Base-by-base conservation (phyloP, 2,329 filamentous ascomycete species). In the Cordyceps militaris region DNA sequence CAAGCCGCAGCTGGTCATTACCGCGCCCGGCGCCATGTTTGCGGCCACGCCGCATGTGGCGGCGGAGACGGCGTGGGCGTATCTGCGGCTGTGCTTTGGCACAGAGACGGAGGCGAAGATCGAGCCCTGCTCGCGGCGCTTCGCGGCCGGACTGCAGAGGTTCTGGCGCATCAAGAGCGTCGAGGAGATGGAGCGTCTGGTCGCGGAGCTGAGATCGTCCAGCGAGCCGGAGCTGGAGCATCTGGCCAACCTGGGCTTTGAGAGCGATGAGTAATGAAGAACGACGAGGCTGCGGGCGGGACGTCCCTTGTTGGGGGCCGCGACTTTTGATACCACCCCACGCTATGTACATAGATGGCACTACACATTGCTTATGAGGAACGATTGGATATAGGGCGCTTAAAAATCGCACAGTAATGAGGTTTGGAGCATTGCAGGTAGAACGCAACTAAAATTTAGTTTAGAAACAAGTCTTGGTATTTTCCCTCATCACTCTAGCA, bases 81-180 rank as follows among this genome's bases (percentile, higher is more conserved):
- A 86, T 69, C 85, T 85, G 69, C 77, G 92, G 14, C 67, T 97
- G 36, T 96, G 90, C 72, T 97, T 96, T 73, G 91, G 90, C 1
- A 90, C 91, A 1, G 87, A 91, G 71, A 77, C 82, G n/a, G 86
- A 87, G 56, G 84, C 87, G 40, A 82, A 87, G 42, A 75, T 96
- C 5, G 80, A 79, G 24, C 71, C 72, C 5, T 83, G 85, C 61
- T 84, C 82, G 7, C 73, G 81, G 66, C 73, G 86, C 26, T 85
- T 95, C 65, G 84, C 82, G 0, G 78, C 84, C 34, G 91, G 86
- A 0, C 79, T 90, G 21, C 79, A 84, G 59, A 79, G 77, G 24
- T 97, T 96, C 70, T 96, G 89, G 86, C 78, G 80, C 62, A 84
- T 94, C 64, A 89, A 86, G 75, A 79, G 82, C 54, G 78, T 79